A percentile compares a stretch with the other conserved stretches of the same genome.
These are phyloP conservation scores for Tulasnella sp. DNA, from an alignment of 768 basidiomycete species.

Conservation along the genomic window DNA sequence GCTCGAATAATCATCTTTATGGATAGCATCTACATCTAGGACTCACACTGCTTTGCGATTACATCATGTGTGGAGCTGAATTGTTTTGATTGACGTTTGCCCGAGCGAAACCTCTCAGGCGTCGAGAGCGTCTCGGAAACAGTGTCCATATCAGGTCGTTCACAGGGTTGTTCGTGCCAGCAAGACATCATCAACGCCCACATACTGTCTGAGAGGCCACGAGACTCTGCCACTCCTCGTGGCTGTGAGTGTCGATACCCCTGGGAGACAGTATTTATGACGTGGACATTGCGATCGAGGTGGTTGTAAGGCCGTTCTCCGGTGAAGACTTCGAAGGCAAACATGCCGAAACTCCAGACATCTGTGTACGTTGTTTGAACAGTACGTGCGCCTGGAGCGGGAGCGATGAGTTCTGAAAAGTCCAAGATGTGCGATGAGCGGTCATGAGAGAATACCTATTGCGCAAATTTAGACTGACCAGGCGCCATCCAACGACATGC, in stretches of 20 bases:
- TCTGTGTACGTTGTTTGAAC: constrained; percentile 29
- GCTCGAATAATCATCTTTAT: not conserved
- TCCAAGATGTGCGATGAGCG: constrained; percentile 26
- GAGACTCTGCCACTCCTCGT: constrained; percentile 20
- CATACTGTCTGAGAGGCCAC: constrained; percentile 31
- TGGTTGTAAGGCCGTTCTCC: constrained; percentile 32
- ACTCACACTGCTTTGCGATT: not conserved
- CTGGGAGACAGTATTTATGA: constrained; percentile 30
- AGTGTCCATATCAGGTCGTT: constrained; percentile 30
- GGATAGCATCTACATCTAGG: too few relatives aligned
- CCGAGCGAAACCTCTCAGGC: not conserved
- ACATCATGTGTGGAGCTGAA: not conserved
- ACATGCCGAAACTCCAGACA: constrained; percentile 41
- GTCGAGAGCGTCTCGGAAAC: constrained; percentile 10
- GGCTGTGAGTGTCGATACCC: constrained; percentile 33
- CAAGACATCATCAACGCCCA: constrained; percentile 37
- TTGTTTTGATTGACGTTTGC: not conserved
- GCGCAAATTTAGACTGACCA: constrained; percentile 11
- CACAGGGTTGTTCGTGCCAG: constrained; percentile 33
- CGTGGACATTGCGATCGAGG: constrained; percentile 27
- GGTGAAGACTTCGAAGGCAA: constrained; percentile 37
- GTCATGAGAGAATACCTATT: constrained; percentile 10
- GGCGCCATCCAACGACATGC: constrained; percentile 22
- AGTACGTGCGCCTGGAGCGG: constrained; percentile 17
- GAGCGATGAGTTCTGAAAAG: constrained; percentile 32